A percentile compares a stretch with the other conserved stretches of the same genome.
Evolutionary conservation across 805 yeast genomes (phyloP).

Genomic region (Candida nanaspora): DNA sequence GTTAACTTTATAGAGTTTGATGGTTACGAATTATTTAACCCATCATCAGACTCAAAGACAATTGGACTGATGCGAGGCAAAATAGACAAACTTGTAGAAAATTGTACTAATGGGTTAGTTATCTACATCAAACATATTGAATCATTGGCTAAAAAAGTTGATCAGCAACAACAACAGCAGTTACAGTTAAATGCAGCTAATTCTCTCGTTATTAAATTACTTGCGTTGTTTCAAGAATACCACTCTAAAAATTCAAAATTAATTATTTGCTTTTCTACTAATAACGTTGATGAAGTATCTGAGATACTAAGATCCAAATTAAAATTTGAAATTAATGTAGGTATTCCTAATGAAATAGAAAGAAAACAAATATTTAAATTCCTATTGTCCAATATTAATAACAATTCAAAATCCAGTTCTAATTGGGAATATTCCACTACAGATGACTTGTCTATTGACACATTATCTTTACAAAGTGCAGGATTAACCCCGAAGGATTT

Average conservation of each 20-base stretch:
- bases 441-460: constrained; percentile 45
- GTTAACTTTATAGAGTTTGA: constrained; percentile 62
- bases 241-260: constrained; percentile 30
- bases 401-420: too few species aligned
- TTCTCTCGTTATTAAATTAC: constrained; percentile 45
- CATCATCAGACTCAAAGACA: constrained; percentile 70
- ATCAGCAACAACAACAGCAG: constrained; percentile 42
- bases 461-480: constrained; percentile 80
- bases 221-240: constrained; percentile 50
- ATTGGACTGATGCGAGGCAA: constrained; percentile 73
- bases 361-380: constrained; percentile 55
- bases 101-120: constrained; percentile 35
- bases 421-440: constrained; percentile 26
- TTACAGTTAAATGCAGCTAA: constrained; percentile 30
- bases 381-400: too few species aligned
- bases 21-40: constrained; percentile 56
- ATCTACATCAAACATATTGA: constrained; percentile 70
- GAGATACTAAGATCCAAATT: constrained; percentile 59
- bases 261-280: constrained; percentile 58
- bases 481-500: constrained; percentile 87
- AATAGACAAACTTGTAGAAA: constrained; percentile 52
- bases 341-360: constrained; percentile 76
- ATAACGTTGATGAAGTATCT: constrained; percentile 62
- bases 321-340: constrained; percentile 69
- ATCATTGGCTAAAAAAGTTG: constrained; percentile 57